Base-by-base conservation (phyloP, 805 yeast genomes). In the Soucietia sequanensis region DNA sequence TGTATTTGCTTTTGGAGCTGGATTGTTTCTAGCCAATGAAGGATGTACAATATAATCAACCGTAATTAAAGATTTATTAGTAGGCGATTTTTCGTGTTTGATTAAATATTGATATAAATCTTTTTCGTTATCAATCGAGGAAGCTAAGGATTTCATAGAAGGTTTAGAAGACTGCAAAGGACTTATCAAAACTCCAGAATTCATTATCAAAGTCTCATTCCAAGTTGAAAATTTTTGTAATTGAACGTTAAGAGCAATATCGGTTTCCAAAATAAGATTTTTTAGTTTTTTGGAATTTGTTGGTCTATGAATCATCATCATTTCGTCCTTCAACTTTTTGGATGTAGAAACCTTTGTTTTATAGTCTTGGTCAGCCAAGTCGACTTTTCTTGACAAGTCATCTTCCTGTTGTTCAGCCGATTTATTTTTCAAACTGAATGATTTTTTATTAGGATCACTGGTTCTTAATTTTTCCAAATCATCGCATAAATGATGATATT, bases 381-480 rank as follows among this genome's bases (percentile, higher is more conserved):
- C 86, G 30, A 93, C 86, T 54, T 91, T 90, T 35, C 81, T 66
- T 41, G 75, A 79, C 13, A 91, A 67, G 32, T 90, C 96, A 54
- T 91, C 98, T 54, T 93, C 98, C 54, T 82, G 85, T 62, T 91
- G 97, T 34, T 81, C 83, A 1, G 84, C 79, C 0, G 89, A 80
- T 46, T 82, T 83, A 26, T 86, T 76, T 54, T 86, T 86, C 54
- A 93, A 72, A 2, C 91, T 78, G 33, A 90, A 80, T 43, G 84
- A 83, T 48, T 87, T 87, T 58, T 84, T 86, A 38, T 83, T 73
- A 14, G 95, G 96, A 54, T 91, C 97, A 0, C 86, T 75, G 27
- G 80, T 72, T 52, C 83, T 79, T 28, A 89, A 72, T 48, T 84
- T 81, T 47, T 91, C 97, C 58, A 87, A 75, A 48, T 93, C 98